Evolutionary conservation across 441 rosid genomes (phyloP), one percentile per base, ranked within the genome.

Genomic region (Adansonia madagascariensis): DNA sequence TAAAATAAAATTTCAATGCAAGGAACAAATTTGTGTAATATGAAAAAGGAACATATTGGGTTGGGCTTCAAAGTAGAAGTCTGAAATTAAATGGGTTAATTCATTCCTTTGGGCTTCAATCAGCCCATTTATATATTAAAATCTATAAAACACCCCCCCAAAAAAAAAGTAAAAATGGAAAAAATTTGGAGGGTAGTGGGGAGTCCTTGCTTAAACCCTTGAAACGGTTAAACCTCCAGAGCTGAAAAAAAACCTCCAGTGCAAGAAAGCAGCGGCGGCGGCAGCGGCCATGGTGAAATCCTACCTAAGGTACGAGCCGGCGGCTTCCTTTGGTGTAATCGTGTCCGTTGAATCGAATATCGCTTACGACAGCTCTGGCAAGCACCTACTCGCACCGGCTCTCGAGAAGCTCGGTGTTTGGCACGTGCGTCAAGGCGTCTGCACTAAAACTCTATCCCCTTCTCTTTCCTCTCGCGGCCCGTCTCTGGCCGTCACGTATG

Each of bases 351-450:
- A 68, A 46, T 68, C 73, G 10, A 68, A 68, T 49, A 68, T 68
- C 18, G 22, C 73, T 12, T 68, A 68, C 56, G 73, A 68, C 56
- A 68, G 11, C 56, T 12, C 73, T 5, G 73, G 73, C 35, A 47
- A 68, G 56, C 56, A 68, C 56, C 18, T 68, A 6, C 92, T 68
- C 17, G 73, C 56, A 3, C 56, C 73, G 11, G 73, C 73, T 12
- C 93, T 95, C 64, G 99, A 95, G 87, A 90, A 89, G 57, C 82
- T 95, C 60, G 92, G 90, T 2, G 88, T 94, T 66, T 95, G 99
- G 99, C 97, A 95, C 67, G 94, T 91, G 31, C 97, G 98, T 0
- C 95, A 91, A 88, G 97, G 97, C 75, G 78, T 91, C 75, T 91
- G 97, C 90, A 76, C 82, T 73, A 89, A 84, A 85, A 84, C 91